A percentile compares a stretch with the other conserved stretches of the same genome.
These are phyloP conservation scores for Plasmodium vivax DNA, from an alignment of 169 alveolate species.

Conservation along the genomic window DNA sequence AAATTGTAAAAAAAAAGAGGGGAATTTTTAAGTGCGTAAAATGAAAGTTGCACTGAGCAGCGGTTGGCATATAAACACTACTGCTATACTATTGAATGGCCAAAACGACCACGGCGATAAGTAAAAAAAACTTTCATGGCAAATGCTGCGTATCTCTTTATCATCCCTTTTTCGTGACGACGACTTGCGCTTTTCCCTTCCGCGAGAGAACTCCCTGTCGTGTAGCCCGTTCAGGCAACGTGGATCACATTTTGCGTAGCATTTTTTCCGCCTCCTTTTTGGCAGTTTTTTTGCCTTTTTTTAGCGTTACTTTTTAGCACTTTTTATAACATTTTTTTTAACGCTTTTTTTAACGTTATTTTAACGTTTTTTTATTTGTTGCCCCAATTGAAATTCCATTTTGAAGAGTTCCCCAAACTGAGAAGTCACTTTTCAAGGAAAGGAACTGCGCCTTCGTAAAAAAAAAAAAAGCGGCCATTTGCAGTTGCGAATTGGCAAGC, in stretches of 20 bases:
- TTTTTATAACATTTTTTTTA: neutral
- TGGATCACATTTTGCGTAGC: neutral
- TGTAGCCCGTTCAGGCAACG: neutral
- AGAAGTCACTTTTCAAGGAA: neutral
- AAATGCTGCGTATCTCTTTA: neutral
- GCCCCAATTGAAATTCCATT: neutral
- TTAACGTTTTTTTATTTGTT: neutral
- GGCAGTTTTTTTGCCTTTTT: neutral
- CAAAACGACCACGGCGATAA: neutral
- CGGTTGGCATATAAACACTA: neutral
- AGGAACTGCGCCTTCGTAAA: neutral
- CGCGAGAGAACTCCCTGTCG: neutral
- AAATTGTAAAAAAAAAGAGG: neutral
- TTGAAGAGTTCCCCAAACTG: neutral
- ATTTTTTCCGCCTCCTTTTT: neutral
- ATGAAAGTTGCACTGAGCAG: neutral
- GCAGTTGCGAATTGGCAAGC: neutral
- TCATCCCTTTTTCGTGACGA: neutral
- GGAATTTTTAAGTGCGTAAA: neutral
- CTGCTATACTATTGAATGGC: neutral
- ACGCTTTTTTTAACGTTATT: neutral
- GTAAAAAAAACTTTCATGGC: neutral
- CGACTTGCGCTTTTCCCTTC: neutral
- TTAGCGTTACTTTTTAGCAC: neutral
- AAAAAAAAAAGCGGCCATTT: neutral